Evolutionary conservation across 2,329 filamentous ascomycete genomes (phyloP), one percentile per base, ranked within the genome.

Genomic region (Pseudogymnoascus pannorum): DNA sequence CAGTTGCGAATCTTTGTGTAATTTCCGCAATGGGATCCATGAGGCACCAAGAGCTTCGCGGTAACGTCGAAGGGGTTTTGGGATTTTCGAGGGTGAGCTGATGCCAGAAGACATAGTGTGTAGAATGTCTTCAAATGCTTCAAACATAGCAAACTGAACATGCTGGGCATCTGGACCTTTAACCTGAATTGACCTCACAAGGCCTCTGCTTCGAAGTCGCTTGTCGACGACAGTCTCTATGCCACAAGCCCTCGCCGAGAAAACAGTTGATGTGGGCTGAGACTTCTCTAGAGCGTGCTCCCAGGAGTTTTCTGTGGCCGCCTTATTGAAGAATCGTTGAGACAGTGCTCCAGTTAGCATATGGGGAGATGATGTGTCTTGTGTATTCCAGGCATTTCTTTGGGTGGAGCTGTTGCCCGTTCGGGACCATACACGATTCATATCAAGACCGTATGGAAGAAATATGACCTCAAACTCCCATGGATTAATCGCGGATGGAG

Each of bases 381-480:
- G 69, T 7, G 76, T 74, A 14, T 22, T 18, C 48, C 48, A 54
- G 48, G 48, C 48, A 54, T 54, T 54, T 33, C 48, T 54, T 14
- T 54, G 48, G n/a, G 48, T 54, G n/a, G 48, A n/a, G n/a, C n/a
- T 2, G 5, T 31, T 54, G 48, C 48, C 48, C 26, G 48, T 54
- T 54, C 48, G 26, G 60, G 77, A 79, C 81, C 81, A 84, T 20
- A 83, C 75, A 2, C 81, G 81, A 63, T 74, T 76, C 20, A 84
- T 69, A n/a, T 77, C 72, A 42, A 75, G 73, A 4, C 81, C 81
- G 71, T 90, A 93, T 1, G 89, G 89, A 6, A 92, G 72, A 62
- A 92, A 84, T 1, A 92, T 84, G 4, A 92, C 86, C 69, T 92
- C 88, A 1, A 93, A 76, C 65, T 88, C 83, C 87, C 88, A 92